A percentile compares a stretch with the other conserved stretches of the same genome.
Evolutionary conservation across 306 rosid species (phyloP).

Genomic region (Pterocarpus macrocarpus): DNA sequence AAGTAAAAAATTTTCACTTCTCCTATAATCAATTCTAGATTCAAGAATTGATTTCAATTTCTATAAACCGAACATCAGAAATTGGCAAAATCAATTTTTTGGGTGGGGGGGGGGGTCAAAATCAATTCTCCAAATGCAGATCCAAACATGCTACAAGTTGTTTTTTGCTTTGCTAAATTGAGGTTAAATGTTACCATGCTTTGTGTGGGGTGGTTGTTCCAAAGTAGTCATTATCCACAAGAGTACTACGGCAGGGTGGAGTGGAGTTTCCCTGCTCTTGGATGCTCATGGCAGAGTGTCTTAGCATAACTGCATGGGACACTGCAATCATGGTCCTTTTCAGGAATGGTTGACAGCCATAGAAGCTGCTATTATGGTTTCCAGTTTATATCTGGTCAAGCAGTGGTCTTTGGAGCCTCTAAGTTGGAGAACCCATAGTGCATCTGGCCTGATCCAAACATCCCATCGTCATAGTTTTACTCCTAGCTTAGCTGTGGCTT

Average conservation of each 20-base stretch:
- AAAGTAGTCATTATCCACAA: not conserved
- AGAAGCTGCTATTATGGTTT: constrained; percentile 10
- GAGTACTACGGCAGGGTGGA: not conserved
- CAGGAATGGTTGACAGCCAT: not conserved
- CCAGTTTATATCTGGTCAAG: constrained; percentile 1
- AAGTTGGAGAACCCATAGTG: not conserved
- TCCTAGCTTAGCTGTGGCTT: not conserved
- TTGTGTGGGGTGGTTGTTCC: constrained; percentile 1
- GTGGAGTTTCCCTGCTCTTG: constrained; percentile 8
- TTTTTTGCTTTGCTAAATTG: constrained; percentile 18
- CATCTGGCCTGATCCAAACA: not conserved
- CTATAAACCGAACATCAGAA: no score
- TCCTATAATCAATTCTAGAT: no score
- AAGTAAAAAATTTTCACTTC: no score
- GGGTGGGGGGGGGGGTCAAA: no score
- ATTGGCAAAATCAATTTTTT: no score
- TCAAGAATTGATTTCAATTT: no score
- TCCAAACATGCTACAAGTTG: not conserved
- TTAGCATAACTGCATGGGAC: constrained; percentile 8
- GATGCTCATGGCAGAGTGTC: not conserved
- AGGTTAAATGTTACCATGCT: constrained; percentile 17
- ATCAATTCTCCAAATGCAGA: no score
- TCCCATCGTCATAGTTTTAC: not conserved
- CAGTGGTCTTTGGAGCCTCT: not conserved
- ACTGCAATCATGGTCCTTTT: not conserved